These are phyloP conservation scores for Hypoxylon subgilvum DNA, from an alignment of 495 filamentous ascomycete genomes.

Conservation along the genomic window DNA sequence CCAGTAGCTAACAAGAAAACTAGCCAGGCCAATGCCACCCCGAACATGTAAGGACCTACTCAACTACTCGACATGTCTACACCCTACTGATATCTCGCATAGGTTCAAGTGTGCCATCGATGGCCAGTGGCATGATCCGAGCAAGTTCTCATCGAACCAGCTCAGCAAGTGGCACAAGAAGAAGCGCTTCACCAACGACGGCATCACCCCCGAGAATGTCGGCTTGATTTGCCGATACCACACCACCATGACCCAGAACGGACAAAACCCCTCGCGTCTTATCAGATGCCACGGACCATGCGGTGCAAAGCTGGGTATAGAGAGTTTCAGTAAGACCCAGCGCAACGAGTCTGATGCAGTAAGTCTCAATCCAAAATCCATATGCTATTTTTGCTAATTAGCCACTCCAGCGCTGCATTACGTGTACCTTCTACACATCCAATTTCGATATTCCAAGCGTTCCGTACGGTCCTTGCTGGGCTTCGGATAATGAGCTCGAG, in stretches of 20 bases:
- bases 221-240: constrained; percentile 41
- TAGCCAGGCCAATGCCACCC: not conserved
- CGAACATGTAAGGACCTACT: constrained; percentile 20
- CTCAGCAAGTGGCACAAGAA: constrained; percentile 45
- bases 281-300: constrained; percentile 57
- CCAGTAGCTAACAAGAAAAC: not conserved
- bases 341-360: constrained; percentile 58
- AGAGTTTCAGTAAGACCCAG: constrained; percentile 64
- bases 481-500: too few species aligned
- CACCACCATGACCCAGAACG: too few species aligned
- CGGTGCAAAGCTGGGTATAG: constrained; percentile 49
- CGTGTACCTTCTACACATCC: constrained; percentile 57
- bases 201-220: constrained; percentile 33
- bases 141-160: constrained; percentile 56
- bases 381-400: constrained; percentile 7
- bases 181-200: constrained; percentile 20
- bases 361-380: constrained; percentile 34
- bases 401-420: constrained; percentile 58
- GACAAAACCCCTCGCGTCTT: constrained; percentile 20
- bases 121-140: constrained; percentile 46
- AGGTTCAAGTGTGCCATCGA: constrained; percentile 60
- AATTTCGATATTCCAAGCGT: too few species aligned
- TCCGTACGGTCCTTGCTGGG: too few species aligned
- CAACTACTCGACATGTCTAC: not conserved
- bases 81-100: constrained; percentile 4